Evolutionary conservation across 257 asterid genomes (phyloP), one percentile per base, ranked within the genome.

Genomic region (Haberlea rhodopensis): DNA sequence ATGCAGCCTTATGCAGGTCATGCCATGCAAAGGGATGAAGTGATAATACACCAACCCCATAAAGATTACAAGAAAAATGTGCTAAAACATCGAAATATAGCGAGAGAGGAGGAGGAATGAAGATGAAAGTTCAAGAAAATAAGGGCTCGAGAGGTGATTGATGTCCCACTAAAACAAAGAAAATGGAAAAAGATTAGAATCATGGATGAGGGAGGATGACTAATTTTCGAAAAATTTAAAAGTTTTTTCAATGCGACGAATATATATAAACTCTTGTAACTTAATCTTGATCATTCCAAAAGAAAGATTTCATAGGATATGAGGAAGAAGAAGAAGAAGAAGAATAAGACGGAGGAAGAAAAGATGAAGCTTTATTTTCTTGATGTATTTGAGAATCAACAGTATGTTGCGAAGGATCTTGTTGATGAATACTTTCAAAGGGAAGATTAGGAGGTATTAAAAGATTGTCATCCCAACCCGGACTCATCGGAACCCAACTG

Each of bases 401-500:
- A 68, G 75, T 73, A 25, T 63, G 6, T 3, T 54, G 63, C 23
- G 72, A 53, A 28, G 48, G 13, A 2, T 69, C 71, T 19, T 76
- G 79, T 22, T 79, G 84, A 45, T 77, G 78, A 48, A 63, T 43
- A 72, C 71, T 73, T n/a, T 67, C 81, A 34, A 85, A 82, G 60
- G 86, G 87, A 40, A 88, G 85, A 75, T 82, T 72, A 60, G 92
- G 71, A 34, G 96, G 94, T 29, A 82, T 72, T 64, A 84, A 20
- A 60, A 86, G 80, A 72, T 80, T 76, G 53, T 82, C 85, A 75
- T 88, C 98, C 96, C 98, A 91, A 58, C 80, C 91, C 2, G 96
- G 85, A 64, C 95, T 91, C 4, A 79, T 95, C 0, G 96, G 96
- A 18, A 91, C 98, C 96, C 96, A 91, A 10, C 88, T 88, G 13